A percentile compares a stretch with the other conserved stretches of the same genome.
Conservation (phyloP, 371 early-diverging fungal genomes). For the Actinomortierella wolfii region DNA sequence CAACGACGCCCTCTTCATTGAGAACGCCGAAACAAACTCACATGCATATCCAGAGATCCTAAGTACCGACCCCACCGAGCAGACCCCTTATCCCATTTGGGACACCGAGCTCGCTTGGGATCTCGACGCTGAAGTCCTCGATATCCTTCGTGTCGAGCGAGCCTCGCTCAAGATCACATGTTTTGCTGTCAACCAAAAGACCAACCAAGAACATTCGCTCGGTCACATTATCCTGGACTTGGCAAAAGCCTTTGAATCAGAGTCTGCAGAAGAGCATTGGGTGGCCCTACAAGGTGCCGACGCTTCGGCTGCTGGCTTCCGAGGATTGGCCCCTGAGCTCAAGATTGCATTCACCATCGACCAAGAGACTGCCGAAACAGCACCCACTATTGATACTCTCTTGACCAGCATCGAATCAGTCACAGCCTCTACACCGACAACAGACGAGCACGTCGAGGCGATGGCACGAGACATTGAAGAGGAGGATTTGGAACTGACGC, state of each 20-base stretch:
- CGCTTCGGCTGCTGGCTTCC: constrained; percentile 21
- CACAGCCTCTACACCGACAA: constrained; percentile 16
- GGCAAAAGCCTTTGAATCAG: constrained; percentile 28
- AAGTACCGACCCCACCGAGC: constrained; percentile 48
- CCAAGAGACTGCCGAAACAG: constrained; percentile 24
- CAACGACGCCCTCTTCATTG: constrained; percentile 46
- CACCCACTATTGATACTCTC: constrained; percentile 34
- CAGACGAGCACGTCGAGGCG: constrained; percentile 11
- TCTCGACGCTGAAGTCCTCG: constrained; percentile 47
- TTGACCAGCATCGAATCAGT: constrained; percentile 37
- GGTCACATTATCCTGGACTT: constrained; percentile 48
- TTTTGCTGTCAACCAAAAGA: constrained; percentile 42
- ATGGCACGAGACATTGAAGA: constrained; percentile 4
- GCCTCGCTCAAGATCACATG: constrained; percentile 49
- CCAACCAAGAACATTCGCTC: constrained; percentile 37
- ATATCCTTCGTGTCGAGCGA: constrained; percentile 44
- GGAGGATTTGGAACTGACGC: no score
- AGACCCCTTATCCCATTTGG: constrained; percentile 48
- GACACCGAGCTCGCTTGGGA: constrained; percentile 52
- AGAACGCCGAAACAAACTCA: constrained; percentile 44
- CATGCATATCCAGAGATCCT: constrained; percentile 44
- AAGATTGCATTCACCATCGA: constrained; percentile 48
- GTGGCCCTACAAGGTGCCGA: constrained; percentile 20
- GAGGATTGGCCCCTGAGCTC: constrained; percentile 44
- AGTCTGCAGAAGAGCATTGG: constrained; percentile 37